A percentile compares a stretch with the other conserved stretches of the same genome.
Conservation (phyloP, 352 stramenopile species). For the Phytopythium mirpurense region DNA sequence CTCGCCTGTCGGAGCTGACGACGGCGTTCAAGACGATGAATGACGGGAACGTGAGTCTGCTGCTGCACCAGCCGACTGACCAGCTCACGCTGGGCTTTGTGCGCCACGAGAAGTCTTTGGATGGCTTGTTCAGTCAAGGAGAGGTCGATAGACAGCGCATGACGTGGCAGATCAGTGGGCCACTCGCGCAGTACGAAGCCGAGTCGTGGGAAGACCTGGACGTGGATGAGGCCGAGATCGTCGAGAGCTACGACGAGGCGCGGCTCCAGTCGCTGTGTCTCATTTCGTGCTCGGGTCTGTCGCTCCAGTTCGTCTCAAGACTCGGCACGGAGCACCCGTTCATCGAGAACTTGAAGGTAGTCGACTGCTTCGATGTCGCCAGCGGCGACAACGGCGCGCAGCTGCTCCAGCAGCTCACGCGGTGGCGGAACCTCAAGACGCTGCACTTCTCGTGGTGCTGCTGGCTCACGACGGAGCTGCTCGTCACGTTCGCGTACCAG, state of each 20-base stretch:
- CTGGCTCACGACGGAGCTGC: slow-evolving; percentile 73
- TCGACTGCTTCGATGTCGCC: slow-evolving; percentile 63
- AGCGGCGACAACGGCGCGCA: slow-evolving; percentile 31
- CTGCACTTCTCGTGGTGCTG: slow-evolving; percentile 78
- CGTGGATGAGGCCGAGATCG: slow-evolving; percentile 61
- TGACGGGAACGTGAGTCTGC: slow-evolving; percentile 53
- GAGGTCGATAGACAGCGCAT: slow-evolving; percentile 32
- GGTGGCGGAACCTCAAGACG: slow-evolving; percentile 51
- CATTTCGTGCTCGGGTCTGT: slow-evolving; percentile 60
- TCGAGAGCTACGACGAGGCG: slow-evolving; percentile 47
- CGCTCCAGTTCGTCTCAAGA: slow-evolving; percentile 36
- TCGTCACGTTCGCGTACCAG: slow-evolving; percentile 67
- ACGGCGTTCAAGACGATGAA: slow-evolving; percentile 71
- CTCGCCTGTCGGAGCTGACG: slow-evolving; percentile 47
- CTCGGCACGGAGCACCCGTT: slow-evolving; percentile 40
- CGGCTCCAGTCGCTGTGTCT: slow-evolving; percentile 56
- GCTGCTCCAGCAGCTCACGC: slow-evolving; percentile 44
- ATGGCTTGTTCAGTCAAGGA: slow-evolving; percentile 26
- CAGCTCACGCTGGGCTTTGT: slow-evolving; percentile 68
- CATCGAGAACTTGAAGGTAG: slow-evolving; percentile 54
- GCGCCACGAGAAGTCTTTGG: slow-evolving; percentile 47
- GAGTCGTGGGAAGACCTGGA: slow-evolving; percentile 75
- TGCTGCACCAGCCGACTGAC: slow-evolving; percentile 52
- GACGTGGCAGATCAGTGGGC: slow-evolving; percentile 30
- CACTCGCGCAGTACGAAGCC: slow-evolving; percentile 27